A percentile compares a stretch with the other conserved stretches of the same genome.
These are phyloP conservation scores for Onygenales sp. DNA, from an alignment of 2,329 filamentous ascomycete species.

Conservation along the genomic window DNA sequence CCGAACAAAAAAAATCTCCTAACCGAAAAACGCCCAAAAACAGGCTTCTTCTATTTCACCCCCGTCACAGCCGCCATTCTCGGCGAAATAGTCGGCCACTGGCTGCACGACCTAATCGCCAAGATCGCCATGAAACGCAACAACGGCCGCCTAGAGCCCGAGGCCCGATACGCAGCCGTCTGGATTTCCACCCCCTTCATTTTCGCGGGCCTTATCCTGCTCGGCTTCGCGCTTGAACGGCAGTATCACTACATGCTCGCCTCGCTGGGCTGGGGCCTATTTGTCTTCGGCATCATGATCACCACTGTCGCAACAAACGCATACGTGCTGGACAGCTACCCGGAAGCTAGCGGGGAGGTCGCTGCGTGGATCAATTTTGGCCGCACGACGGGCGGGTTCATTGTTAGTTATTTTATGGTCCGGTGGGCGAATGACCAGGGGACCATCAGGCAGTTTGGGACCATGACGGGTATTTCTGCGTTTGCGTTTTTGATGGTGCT, in stretches of 20 bases:
- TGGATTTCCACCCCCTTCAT: constrained; percentile 42
- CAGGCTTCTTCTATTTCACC: constrained; percentile 48
- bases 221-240: constrained; percentile 44
- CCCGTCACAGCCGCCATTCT: constrained; percentile 46
- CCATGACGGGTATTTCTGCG: constrained; percentile 36
- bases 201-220: constrained; percentile 39
- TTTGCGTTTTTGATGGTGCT: constrained; percentile 29
- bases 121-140: constrained; percentile 37
- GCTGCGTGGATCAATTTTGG: constrained; percentile 44
- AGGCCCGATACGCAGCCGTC: constrained; percentile 43
- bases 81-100: constrained; percentile 47
- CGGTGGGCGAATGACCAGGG: constrained; percentile 39
- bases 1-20: neutral
- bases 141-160: constrained; percentile 47
- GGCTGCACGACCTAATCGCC: constrained; percentile 45
- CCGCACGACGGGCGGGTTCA: constrained; percentile 42
- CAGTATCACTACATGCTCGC: constrained; percentile 45
- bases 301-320: constrained; percentile 43
- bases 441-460: constrained; percentile 37
- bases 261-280: constrained; percentile 43
- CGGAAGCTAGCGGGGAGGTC: constrained; percentile 46
- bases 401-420: constrained; percentile 45
- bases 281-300: constrained; percentile 48
- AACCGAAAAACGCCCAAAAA: neutral
- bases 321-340: constrained; percentile 47